phyloP scores from a whole-genome alignment of 306 rosid genomes.

The Argentina anserina region DNA sequence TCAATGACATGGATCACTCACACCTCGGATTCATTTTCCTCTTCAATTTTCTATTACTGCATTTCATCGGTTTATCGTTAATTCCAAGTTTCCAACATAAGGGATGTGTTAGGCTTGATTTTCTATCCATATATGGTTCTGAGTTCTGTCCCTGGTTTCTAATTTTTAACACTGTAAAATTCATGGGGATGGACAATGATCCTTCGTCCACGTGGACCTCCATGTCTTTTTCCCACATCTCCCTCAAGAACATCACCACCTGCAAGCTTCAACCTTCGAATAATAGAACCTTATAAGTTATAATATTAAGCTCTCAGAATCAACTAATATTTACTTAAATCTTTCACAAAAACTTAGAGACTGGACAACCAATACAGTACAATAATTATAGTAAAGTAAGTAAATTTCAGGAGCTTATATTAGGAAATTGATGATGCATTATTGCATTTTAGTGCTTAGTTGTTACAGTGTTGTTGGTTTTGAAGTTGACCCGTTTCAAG shows the following conservation, averaged over 20 bases:
- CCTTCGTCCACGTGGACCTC: constrained; percentile 69
- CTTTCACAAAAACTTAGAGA: neutral
- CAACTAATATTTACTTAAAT: neutral
- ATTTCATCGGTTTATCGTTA: constrained; percentile 27
- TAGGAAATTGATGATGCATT: constrained; percentile 10
- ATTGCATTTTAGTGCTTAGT: neutral
- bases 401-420: constrained; percentile 15
- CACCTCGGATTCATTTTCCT: constrained; percentile 27
- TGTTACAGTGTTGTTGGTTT: constrained; percentile 22
- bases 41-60: constrained; percentile 19
- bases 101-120: constrained; percentile 23
- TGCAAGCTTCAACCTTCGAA: constrained; percentile 45
- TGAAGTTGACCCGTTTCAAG: constrained; percentile 65
- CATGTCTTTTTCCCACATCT: constrained; percentile 42
- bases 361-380: constrained; percentile 15
- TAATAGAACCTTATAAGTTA: constrained; percentile 16
- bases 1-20: constrained; percentile 26
- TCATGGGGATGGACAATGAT: constrained; percentile 60
- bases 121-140: constrained; percentile 5
- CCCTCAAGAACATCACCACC: constrained; percentile 44
- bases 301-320: constrained; percentile 23
- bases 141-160: constrained; percentile 11
- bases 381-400: neutral
- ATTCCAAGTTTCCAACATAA: constrained; percentile 27
- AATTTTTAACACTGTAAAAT: constrained; percentile 28